These are phyloP conservation scores for Ambrosia hybrid DNA, from an alignment of 140 eudicot genomes.

Conservation along the genomic window DNA sequence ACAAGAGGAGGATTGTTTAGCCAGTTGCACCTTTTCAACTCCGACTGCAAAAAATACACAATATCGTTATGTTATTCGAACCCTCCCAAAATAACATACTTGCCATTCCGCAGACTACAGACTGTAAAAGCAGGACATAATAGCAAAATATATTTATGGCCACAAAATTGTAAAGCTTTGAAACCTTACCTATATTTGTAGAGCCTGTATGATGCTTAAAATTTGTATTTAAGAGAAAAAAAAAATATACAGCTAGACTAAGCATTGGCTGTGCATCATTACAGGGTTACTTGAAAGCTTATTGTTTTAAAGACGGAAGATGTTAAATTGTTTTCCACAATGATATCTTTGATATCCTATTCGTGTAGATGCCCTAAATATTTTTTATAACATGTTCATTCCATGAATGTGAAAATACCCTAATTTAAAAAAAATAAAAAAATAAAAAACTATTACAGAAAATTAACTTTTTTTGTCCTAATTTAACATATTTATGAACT, in stretches of 20 bases:
- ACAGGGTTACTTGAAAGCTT: constrained; percentile 1
- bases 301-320: background rate
- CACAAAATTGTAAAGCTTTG: background rate
- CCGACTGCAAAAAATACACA: constrained; percentile 52
- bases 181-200: constrained; percentile 3
- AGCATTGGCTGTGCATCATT: background rate
- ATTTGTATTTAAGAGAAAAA: background rate
- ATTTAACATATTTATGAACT: no score
- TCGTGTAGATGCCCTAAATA: background rate
- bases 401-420: no score
- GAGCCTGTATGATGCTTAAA: background rate
- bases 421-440: no score
- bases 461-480: no score
- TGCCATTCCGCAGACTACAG: background rate
- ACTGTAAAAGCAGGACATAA: background rate
- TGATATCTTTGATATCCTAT: constrained; percentile 12
- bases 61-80: constrained; percentile 1
- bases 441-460: no score
- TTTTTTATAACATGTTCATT: no score
- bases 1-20: constrained; percentile 77
- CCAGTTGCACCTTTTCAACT: constrained; percentile 78
- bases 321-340: background rate
- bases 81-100: background rate
- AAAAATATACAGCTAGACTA: background rate
- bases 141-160: background rate